Evolutionary conservation across 352 stramenopile genomes (phyloP).

Genomic region (Phytophthora vignae): DNA sequence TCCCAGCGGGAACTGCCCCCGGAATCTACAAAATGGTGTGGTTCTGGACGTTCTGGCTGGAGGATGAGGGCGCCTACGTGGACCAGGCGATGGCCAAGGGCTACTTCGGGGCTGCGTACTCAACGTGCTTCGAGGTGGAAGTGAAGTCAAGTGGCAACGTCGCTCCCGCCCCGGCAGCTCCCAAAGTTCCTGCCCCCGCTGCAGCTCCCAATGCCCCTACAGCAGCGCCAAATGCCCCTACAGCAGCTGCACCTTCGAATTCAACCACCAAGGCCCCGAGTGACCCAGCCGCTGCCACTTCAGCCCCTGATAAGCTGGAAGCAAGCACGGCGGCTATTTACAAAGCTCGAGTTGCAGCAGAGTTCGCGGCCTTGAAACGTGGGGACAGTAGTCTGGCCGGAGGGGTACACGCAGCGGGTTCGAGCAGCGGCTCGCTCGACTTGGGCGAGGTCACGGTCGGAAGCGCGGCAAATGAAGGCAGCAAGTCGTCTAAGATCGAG

Average conservation of each 20-base stretch:
- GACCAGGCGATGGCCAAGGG: conserved; percentile 51
- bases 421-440: conserved; percentile 13
- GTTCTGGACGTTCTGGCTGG: conserved; percentile 69
- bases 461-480: conserved; percentile 1
- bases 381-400: conserved; percentile 13
- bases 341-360: conserved; percentile 11
- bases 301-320: background rate
- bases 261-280: background rate
- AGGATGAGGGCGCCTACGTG: conserved; percentile 46
- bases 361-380: conserved; percentile 16
- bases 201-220: too few species aligned
- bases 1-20: conserved; percentile 41
- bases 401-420: conserved; percentile 15
- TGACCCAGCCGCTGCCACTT: too few species aligned
- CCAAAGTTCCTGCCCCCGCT: too few species aligned
- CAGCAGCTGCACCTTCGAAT: background rate
- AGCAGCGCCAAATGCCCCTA: background rate
- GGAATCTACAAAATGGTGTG: conserved; percentile 66
- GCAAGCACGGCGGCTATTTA: conserved; percentile 1
- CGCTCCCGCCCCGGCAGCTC: background rate
- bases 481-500: conserved; percentile 1
- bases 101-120: conserved; percentile 64
- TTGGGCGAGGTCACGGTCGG: conserved; percentile 9
- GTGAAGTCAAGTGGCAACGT: conserved; percentile 27
- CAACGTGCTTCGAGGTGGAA: conserved; percentile 63